Conservation (phyloP, 108 stramenopile genomes). For the Cyclotella sp. region DNA sequence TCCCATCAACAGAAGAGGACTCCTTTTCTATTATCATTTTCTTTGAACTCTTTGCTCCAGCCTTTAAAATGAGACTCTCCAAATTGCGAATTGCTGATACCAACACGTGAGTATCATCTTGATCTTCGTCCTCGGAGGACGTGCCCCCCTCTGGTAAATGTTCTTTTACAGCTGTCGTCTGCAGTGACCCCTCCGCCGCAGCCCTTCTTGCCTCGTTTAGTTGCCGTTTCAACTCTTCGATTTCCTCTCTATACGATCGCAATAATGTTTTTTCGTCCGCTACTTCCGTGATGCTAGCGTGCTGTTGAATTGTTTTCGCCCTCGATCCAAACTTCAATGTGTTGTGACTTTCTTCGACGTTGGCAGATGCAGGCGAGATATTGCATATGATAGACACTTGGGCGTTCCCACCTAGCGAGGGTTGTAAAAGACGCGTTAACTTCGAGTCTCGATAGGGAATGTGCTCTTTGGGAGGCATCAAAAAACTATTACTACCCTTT, state of each 20-base stretch:
- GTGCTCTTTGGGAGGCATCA: constrained; percentile 43
- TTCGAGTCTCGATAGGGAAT: constrained; percentile 91
- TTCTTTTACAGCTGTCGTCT: constrained; percentile 14
- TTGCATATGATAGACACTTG: constrained; percentile 87
- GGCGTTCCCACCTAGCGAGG: constrained; percentile 90
- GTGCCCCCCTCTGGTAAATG: constrained; percentile 3
- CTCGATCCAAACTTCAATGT: constrained; percentile 94
- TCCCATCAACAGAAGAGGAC: constrained; percentile 12
- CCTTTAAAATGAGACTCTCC: constrained; percentile 84
- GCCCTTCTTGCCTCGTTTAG: constrained; percentile 66
- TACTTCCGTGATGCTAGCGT: constrained; percentile 75
- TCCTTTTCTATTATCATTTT: not conserved
- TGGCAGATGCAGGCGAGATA: constrained; percentile 69
- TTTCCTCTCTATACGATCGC: constrained; percentile 81
- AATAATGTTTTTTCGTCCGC: constrained; percentile 81
- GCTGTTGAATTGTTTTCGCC: constrained; percentile 91
- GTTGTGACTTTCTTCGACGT: constrained; percentile 91
- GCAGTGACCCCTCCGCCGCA: constrained; percentile 41
- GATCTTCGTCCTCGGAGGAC: constrained; percentile 47
- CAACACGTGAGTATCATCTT: constrained; percentile 73
- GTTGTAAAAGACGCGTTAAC: constrained; percentile 93
- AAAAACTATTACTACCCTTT: constrained; percentile 20
- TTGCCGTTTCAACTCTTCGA: constrained; percentile 84
- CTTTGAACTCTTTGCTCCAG: constrained; percentile 30
- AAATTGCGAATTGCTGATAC: constrained; percentile 78